phyloP scores from a whole-genome alignment of 2,329 filamentous ascomycete genomes.

The Arthrinium puccinioides region DNA sequence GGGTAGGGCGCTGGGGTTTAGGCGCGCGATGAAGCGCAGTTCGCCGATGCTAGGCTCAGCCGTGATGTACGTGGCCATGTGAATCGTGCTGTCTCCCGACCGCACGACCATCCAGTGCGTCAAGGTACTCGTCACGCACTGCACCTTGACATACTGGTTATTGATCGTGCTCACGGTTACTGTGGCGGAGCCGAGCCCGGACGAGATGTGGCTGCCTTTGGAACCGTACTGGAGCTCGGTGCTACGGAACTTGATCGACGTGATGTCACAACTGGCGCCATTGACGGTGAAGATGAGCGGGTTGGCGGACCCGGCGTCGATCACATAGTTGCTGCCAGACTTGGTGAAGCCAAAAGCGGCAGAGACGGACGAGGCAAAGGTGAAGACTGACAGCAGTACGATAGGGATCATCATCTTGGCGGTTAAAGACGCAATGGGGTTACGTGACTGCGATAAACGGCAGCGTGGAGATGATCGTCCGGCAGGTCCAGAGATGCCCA shows the following conservation, averaged over 20 bases:
- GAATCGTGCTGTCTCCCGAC: conserved; percentile 52
- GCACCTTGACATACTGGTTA: conserved; percentile 50
- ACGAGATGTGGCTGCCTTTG: conserved; percentile 48
- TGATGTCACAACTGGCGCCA: conserved; percentile 53
- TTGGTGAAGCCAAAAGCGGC: conserved; percentile 25
- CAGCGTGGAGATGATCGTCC: no score
- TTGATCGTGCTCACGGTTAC: conserved; percentile 35
- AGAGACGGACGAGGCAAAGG: conserved; percentile 18
- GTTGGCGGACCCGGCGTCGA: conserved; percentile 34
- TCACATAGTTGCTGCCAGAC: conserved; percentile 26
- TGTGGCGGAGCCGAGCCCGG: conserved; percentile 50
- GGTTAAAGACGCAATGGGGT: background rate
- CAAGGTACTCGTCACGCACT: conserved; percentile 50
- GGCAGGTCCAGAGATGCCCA: no score
- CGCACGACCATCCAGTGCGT: conserved; percentile 58
- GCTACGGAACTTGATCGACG: conserved; percentile 52
- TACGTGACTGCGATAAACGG: no score
- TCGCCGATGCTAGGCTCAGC: conserved; percentile 50
- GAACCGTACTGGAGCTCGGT: conserved; percentile 49
- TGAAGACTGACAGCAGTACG: conserved; percentile 13
- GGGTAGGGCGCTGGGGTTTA: conserved; percentile 42
- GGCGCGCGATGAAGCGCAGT: conserved; percentile 56
- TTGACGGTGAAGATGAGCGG: conserved; percentile 43
- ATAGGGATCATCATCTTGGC: conserved; percentile 16
- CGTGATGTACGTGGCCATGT: conserved; percentile 56